Evolutionary conservation across 257 asterid genomes (phyloP), one percentile per base, ranked within the genome.

Genomic region (Paulownia fortunei): DNA sequence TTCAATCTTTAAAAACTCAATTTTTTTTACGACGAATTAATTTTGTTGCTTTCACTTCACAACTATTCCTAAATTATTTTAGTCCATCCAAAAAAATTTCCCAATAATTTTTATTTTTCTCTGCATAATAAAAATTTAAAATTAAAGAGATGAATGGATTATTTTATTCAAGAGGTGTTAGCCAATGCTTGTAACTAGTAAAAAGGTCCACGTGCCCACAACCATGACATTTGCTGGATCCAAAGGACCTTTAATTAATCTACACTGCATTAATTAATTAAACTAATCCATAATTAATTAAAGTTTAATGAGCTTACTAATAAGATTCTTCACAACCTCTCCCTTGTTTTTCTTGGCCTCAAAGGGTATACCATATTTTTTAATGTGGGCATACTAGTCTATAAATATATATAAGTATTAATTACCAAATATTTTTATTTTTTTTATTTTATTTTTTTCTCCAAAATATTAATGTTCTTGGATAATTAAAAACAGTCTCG

Each of bases 161-260:
- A 68, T 39, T 42, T 42, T 55, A 55, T n/a, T 21, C 6, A 55
- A 26, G 42, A 67, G n/a, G 56, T 66, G 74, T 11, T n/a, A 19
- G 27, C 36, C 26, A 63, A 67, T 39, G 44, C 18, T 36, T 51
- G 32, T 61, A 67, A 76, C 52, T 72, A 76, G 34, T 76, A 63
- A 69, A 76, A 76, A 24, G 26, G 63, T 69, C 64, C 81, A 69
- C 63, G 78, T 69, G 84, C 55, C 78, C 61, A 15, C 47, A 67
- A 59, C 39, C 47, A 39, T 80, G 68, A 11, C 77, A 70, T 73
- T 66, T 72, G 81, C 62, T n/a, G 8, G 74, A 70, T 71, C 79
- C 74, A 70, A 62, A 51, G 24, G 49, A 7, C 36, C 56, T 74
- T 59, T 69, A 59, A 60, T 47, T 74, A 68, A 47, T 11, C 36